Conservation (phyloP, 2,329 filamentous ascomycete species). For the Fusarium concolor region DNA sequence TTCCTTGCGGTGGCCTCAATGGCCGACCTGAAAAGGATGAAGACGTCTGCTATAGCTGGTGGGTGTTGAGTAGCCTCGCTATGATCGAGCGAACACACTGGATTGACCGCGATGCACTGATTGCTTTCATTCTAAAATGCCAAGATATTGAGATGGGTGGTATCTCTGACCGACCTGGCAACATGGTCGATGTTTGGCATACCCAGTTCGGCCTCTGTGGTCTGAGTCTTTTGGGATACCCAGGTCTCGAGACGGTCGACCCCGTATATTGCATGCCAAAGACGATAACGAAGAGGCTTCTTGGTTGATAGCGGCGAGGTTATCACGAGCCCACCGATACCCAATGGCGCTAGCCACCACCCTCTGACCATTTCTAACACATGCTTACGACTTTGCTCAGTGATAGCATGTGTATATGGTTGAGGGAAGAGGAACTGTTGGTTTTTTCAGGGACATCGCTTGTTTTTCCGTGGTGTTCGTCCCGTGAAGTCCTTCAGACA, state of each 20-base stretch:
- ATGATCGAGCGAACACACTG: slow-evolving; percentile 91
- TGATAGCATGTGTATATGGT: slow-evolving; percentile 77
- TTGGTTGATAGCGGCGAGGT: slow-evolving; percentile 52
- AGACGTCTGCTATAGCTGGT: slow-evolving; percentile 99
- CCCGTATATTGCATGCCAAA: slow-evolving; percentile 89
- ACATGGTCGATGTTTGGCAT: slow-evolving; percentile 98
- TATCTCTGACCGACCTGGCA: slow-evolving; percentile 87
- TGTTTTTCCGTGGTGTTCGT: slow-evolving; percentile 40
- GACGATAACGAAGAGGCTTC: slow-evolving; percentile 69
- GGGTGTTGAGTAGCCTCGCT: slow-evolving; percentile 91
- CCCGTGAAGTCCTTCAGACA: slow-evolving; percentile 48
- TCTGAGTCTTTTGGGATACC: slow-evolving; percentile 83
- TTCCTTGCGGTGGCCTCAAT: slow-evolving; percentile 89
- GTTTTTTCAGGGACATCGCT: slow-evolving; percentile 46
- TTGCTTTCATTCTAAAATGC: slow-evolving; percentile 84
- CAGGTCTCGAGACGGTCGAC: slow-evolving; percentile 83
- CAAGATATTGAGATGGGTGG: slow-evolving; percentile 89
- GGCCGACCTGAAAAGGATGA: slow-evolving; percentile 95
- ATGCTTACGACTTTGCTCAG: slow-evolving; percentile 59
- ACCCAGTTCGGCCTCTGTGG: slow-evolving; percentile 91
- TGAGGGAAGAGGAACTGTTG: slow-evolving; percentile 66
- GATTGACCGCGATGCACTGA: slow-evolving; percentile 87
- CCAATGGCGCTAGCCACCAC: slow-evolving; percentile 13
- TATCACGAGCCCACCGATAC: background rate
- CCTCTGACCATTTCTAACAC: slow-evolving; percentile 79